A percentile compares a stretch with the other conserved stretches of the same genome.
These are phyloP conservation scores for Colletotrichum sp. DNA, from an alignment of 2,329 filamentous ascomycete species.

Conservation along the genomic window DNA sequence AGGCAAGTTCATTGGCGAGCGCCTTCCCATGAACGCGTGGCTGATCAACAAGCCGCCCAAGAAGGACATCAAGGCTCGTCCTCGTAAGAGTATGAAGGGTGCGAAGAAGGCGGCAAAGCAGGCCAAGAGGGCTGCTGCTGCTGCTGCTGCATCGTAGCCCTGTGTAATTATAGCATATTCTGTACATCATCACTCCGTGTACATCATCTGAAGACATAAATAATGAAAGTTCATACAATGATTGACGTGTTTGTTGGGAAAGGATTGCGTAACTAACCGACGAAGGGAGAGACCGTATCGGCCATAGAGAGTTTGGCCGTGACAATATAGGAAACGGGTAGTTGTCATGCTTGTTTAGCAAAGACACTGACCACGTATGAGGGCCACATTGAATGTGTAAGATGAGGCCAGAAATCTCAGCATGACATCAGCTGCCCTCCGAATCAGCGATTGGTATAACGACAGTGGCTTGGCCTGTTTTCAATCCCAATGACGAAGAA, in stretches of 20 bases:
- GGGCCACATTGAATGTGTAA: neutral
- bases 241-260: neutral
- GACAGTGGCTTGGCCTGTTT: neutral
- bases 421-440: neutral
- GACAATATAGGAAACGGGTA: neutral
- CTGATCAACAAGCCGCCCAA: constrained; percentile 60
- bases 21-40: constrained; percentile 75
- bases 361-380: neutral
- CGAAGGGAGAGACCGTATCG: neutral
- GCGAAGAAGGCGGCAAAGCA: constrained; percentile 56
- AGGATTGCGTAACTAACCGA: neutral
- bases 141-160: neutral
- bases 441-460: neutral
- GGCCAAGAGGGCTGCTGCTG: constrained; percentile 25
- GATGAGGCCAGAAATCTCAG: neutral
- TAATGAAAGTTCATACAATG: neutral
- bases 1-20: constrained; percentile 75
- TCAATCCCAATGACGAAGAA: neutral
- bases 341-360: neutral
- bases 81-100: constrained; percentile 73
- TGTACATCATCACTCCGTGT: neutral
- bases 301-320: neutral
- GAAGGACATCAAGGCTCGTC: constrained; percentile 57
- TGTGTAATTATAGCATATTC: neutral
- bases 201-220: neutral